Conservation (phyloP, 1,284 basidiomycete genomes). For the Ceratobasidium sp. region DNA sequence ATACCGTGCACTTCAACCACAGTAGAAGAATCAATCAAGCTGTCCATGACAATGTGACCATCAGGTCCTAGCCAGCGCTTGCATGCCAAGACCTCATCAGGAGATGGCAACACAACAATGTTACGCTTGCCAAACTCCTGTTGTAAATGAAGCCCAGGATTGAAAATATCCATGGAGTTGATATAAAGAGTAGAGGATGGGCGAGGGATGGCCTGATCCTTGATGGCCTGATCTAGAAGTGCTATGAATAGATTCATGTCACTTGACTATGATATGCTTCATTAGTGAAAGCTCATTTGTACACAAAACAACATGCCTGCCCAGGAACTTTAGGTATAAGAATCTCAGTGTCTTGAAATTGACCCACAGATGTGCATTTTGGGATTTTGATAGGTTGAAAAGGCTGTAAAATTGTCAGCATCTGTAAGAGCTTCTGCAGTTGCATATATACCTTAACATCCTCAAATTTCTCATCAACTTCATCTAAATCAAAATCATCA, state of each 20-base stretch:
- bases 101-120: background rate
- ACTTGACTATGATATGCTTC: no score
- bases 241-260: background rate
- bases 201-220: background rate
- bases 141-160: background rate
- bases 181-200: background rate
- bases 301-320: background rate
- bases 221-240: background rate
- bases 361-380: background rate
- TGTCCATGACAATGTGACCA: background rate
- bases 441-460: background rate
- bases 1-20: background rate
- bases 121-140: background rate
- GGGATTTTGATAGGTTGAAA: background rate
- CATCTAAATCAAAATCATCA: background rate
- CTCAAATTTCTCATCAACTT: background rate
- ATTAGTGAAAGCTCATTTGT: no score
- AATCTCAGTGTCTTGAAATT: background rate
- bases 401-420: background rate
- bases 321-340: background rate
- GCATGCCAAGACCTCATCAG: background rate
- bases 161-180: background rate
- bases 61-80: background rate
- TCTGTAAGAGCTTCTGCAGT: no score
- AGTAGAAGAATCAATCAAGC: background rate